Evolutionary conservation across 2,329 filamentous ascomycete species (phyloP).

Genomic region (Chrysosporium keratinophilum): DNA sequence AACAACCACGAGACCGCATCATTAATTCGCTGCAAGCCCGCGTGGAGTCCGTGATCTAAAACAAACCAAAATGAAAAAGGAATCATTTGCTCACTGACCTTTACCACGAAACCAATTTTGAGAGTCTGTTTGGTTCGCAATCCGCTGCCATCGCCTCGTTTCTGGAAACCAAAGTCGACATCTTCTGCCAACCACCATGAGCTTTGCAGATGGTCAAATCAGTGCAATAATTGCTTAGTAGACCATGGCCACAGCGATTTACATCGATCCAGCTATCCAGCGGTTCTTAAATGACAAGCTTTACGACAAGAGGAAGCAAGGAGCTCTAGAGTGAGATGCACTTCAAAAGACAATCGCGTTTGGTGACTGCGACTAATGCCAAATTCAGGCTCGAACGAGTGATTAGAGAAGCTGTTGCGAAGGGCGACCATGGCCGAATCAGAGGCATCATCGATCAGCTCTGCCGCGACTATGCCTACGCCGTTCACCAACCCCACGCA

Average conservation of each 20-base stretch:
- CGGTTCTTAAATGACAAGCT: slow-evolving; percentile 93
- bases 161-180: not conserved
- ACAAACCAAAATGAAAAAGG: not conserved
- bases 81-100: not conserved
- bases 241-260: slow-evolving; percentile 13
- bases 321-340: slow-evolving; percentile 74
- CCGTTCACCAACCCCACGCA: slow-evolving; percentile 91
- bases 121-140: not conserved
- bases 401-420: slow-evolving; percentile 71
- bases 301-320: slow-evolving; percentile 95
- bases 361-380: not conserved
- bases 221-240: not conserved
- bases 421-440: slow-evolving; percentile 69
- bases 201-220: not conserved
- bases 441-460: slow-evolving; percentile 87
- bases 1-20: not conserved
- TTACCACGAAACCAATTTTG: not conserved
- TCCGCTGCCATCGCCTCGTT: not conserved
- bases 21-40: not conserved
- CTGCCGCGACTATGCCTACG: slow-evolving; percentile 95
- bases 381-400: slow-evolving; percentile 66
- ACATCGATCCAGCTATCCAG: slow-evolving; percentile 82
- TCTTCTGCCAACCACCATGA: not conserved
- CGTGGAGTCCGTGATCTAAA: not conserved
- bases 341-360: not conserved